Percentiles rank a stretch among this genome's conserved stretches.
Evolutionary conservation across 2,329 filamentous ascomycete genomes (phyloP).

Genomic region (Chalara sp.): DNA sequence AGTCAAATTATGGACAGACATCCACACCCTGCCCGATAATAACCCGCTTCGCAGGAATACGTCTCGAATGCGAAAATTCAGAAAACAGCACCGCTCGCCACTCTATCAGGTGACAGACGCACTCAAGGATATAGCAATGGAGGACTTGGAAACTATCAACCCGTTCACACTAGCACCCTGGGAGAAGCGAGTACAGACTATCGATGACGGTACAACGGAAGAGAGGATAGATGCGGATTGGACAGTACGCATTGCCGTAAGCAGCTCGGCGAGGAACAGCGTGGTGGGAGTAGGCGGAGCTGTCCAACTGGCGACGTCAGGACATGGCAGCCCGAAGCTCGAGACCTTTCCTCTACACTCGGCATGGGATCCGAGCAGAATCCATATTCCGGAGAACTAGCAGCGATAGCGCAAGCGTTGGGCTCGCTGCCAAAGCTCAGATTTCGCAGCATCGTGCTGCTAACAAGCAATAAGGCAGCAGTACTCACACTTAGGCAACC

Average conservation of each 20-base stretch:
- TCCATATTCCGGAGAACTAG: not conserved
- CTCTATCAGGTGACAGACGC: too few relatives aligned
- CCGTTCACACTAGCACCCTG: slow-evolving; percentile 1
- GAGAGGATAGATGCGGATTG: not conserved
- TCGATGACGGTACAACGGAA: not conserved
- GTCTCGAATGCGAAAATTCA: too few relatives aligned
- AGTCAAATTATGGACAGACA: too few relatives aligned
- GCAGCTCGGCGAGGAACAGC: not conserved
- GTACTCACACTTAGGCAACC: not conserved
- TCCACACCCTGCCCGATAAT: too few relatives aligned
- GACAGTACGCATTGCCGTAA: not conserved
- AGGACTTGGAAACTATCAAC: slow-evolving; percentile 5
- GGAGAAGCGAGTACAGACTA: not conserved
- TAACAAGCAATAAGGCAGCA: not conserved
- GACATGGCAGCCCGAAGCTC: not conserved
- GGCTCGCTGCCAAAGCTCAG: not conserved
- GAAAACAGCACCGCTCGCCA: too few relatives aligned
- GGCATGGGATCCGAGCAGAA: not conserved
- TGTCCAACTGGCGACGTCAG: not conserved
- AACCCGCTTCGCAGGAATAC: too few relatives aligned
- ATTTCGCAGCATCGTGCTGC: not conserved
- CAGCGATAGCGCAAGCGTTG: not conserved
- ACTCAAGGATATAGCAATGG: too few relatives aligned
- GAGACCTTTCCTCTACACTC: slow-evolving; percentile 1
- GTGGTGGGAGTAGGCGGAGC: not conserved